Evolutionary conservation across 495 filamentous ascomycete species (phyloP), one percentile per base, ranked within the genome.

Genomic region (Diplogelasinospora grovesii): DNA sequence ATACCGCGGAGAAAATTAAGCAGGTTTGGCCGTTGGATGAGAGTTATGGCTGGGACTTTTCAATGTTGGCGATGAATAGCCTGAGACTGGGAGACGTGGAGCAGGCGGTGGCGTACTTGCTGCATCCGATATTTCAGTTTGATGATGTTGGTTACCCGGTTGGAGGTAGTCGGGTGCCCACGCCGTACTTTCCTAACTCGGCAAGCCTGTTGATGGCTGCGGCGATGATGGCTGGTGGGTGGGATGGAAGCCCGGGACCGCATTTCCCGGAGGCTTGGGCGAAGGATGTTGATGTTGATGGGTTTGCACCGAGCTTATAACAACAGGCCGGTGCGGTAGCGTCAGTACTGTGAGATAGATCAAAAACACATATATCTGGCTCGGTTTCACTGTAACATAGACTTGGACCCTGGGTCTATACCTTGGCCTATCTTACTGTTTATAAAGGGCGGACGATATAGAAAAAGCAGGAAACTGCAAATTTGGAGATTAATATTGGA

Each of bases 181-280:
- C 74, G 21, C 73, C 73, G 7, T 78, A 77, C 53, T 74, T 78
- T 26, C 74, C 74, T 1, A 65, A 64, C 14, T 61, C 59, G 25
- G 64, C 65, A 9, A 59, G 61, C 13, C 57, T 76, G 35, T 37
- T 79, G 36, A 32, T 72, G 8, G 73, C 73, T 3, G 60, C 69
- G 40, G 72, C 65, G 5, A 75, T 76, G 71, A 69, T 78, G 66
- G 68, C 69, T 5, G 71, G 73, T 7, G 70, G 69, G 0, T 74
- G 71, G 71, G 66, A 72, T 39, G 73, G 62, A 3, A 52, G 50
- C 15, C 61, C 54, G 27, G 71, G 65, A 5, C 36, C 25, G 37
- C 58, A 70, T 28, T 73, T 69, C 32, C 71, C 71, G 0, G 31
- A 58, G 24, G 58, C 49, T 0, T 76, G 69, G 72, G n/a, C n/a